phyloP scores from a whole-genome alignment of 768 basidiomycete species.

The Kwoniella newhampshirensis region DNA sequence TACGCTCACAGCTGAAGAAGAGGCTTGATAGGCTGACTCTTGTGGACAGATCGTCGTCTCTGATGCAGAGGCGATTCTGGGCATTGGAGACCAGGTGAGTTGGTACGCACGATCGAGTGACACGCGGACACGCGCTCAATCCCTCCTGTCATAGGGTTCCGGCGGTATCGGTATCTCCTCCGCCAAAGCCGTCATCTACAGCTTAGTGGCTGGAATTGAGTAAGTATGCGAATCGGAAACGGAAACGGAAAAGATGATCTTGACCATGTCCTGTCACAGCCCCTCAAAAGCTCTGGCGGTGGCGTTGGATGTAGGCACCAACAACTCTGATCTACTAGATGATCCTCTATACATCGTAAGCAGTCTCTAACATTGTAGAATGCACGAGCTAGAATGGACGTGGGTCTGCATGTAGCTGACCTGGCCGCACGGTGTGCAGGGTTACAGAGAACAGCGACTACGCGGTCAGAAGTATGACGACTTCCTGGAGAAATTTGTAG shows the following conservation, averaged over 20 bases:
- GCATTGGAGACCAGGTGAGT: constrained; percentile 48
- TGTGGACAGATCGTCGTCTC: constrained; percentile 47
- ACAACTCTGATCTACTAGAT: constrained; percentile 48
- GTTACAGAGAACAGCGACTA: constrained; percentile 70
- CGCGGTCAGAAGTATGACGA: constrained; percentile 71
- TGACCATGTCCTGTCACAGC: constrained; percentile 16
- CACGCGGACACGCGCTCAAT: neutral
- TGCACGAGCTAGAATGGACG: neutral
- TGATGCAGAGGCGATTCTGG: constrained; percentile 50
- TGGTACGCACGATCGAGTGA: neutral
- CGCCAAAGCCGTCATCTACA: constrained; percentile 72
- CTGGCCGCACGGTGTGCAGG: no score
- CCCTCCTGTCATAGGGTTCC: constrained; percentile 32
- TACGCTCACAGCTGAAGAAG: constrained; percentile 6
- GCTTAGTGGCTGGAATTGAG: constrained; percentile 55
- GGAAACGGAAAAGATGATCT: no score
- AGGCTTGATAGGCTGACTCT: no score
- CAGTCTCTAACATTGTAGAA: neutral
- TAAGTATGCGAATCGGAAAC: constrained; percentile 23
- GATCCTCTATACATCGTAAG: constrained; percentile 40
- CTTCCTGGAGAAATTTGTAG: constrained; percentile 79
- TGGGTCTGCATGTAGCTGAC: neutral
- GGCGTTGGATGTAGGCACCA: constrained; percentile 54
- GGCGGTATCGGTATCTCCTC: constrained; percentile 53
- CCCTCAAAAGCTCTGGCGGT: constrained; percentile 50